These are phyloP conservation scores for Tremella fuciformis DNA, from an alignment of 768 basidiomycete genomes.

Conservation along the genomic window DNA sequence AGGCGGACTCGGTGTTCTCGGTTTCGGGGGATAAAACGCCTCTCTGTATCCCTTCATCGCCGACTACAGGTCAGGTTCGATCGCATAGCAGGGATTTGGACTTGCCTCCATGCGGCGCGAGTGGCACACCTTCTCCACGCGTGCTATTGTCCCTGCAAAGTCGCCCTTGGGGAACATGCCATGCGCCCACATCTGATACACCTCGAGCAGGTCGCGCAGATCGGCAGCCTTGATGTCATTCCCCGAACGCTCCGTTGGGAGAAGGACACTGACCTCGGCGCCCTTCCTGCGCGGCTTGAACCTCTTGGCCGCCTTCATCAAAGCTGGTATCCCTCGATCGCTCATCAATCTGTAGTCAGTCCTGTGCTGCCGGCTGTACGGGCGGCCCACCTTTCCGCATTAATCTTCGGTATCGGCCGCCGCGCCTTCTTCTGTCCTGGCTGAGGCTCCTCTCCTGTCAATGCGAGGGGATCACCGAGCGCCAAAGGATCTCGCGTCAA, in stretches of 20 bases:
- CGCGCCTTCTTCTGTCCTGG: slow-evolving; percentile 54
- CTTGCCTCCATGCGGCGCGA: slow-evolving; percentile 79
- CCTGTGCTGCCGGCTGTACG: neutral
- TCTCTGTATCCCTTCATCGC: slow-evolving; percentile 41
- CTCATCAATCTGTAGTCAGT: slow-evolving; percentile 60
- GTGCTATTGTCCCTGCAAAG: slow-evolving; percentile 78
- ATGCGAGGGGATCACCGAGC: neutral
- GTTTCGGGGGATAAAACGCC: slow-evolving; percentile 34
- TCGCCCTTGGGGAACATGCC: slow-evolving; percentile 82
- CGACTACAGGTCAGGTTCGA: slow-evolving; percentile 21
- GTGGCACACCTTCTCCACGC: slow-evolving; percentile 85
- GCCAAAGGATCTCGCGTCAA: slow-evolving; percentile 5
- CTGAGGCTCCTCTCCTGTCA: slow-evolving; percentile 33
- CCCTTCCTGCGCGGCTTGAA: slow-evolving; percentile 86
- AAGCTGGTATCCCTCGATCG: slow-evolving; percentile 70
- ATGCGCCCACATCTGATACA: slow-evolving; percentile 96
- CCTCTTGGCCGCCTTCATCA: slow-evolving; percentile 71
- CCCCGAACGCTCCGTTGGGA: neutral
- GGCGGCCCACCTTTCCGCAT: slow-evolving; percentile 59
- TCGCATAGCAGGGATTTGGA: slow-evolving; percentile 16
- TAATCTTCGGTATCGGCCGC: slow-evolving; percentile 62
- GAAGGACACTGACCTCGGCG: slow-evolving; percentile 64
- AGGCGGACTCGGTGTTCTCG: slow-evolving; percentile 27
- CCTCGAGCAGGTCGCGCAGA: slow-evolving; percentile 70
- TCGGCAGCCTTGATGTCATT: slow-evolving; percentile 56